A percentile compares a stretch with the other conserved stretches of the same genome.
Evolutionary conservation across 2,329 filamentous ascomycete genomes (phyloP).

Genomic region (Pestalotiopsis sp.): DNA sequence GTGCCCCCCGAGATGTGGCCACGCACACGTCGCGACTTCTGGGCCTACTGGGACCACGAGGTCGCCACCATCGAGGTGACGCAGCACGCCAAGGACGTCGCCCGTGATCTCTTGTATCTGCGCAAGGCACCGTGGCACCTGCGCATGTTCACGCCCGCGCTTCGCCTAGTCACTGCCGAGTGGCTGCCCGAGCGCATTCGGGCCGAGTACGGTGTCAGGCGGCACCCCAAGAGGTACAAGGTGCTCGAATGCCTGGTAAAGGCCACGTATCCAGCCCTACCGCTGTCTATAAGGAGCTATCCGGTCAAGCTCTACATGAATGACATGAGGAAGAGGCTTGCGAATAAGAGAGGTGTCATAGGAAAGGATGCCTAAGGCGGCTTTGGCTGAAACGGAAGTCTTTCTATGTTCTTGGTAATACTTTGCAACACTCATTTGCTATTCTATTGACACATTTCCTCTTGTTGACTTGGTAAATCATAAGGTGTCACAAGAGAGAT

Average conservation of each 20-base stretch:
- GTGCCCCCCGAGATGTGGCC: slow-evolving; percentile 34
- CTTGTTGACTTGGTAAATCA: no score
- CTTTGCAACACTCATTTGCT: no score
- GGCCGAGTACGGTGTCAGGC: slow-evolving; percentile 25
- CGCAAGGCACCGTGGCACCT: slow-evolving; percentile 23
- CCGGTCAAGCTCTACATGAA: slow-evolving; percentile 23
- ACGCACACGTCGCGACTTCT: slow-evolving; percentile 25
- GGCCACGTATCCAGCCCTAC: slow-evolving; percentile 32
- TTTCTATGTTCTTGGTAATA: no score
- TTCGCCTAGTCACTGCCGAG: slow-evolving; percentile 24
- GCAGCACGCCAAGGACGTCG: slow-evolving; percentile 29
- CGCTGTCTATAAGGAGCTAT: slow-evolving; percentile 29
- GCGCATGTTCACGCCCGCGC: slow-evolving; percentile 20
- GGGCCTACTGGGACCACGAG: slow-evolving; percentile 31
- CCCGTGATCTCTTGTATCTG: slow-evolving; percentile 26
- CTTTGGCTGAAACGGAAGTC: no score
- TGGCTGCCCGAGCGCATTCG: slow-evolving; percentile 25
- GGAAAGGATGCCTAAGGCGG: slow-evolving; percentile 16
- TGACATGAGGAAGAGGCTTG: slow-evolving; percentile 22
- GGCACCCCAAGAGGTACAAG: slow-evolving; percentile 19
- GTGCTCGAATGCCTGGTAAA: slow-evolving; percentile 24
- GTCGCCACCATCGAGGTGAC: slow-evolving; percentile 27
- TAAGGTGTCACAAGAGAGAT: no score
- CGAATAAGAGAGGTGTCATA: slow-evolving; percentile 20
- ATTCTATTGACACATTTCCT: no score